phyloP scores from a whole-genome alignment of 2,329 filamentous ascomycete genomes.

The Aphanocladium album region DNA sequence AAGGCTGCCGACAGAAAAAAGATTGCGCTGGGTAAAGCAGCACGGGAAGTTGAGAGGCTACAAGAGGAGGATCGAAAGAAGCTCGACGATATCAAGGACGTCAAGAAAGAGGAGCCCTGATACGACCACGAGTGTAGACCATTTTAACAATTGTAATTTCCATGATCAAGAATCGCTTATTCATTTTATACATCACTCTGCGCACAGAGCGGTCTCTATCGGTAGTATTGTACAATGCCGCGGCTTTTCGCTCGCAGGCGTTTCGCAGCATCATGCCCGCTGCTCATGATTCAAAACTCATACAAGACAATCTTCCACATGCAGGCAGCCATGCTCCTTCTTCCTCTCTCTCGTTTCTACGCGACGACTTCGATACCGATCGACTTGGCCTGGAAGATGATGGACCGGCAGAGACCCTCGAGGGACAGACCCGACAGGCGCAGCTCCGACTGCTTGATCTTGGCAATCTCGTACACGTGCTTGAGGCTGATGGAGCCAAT shows the following conservation, averaged over 20 bases:
- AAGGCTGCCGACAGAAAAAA: constrained; percentile 63
- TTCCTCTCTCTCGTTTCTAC: constrained; percentile 33
- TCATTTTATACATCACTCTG: constrained; percentile 5
- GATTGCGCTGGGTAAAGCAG: constrained; percentile 32
- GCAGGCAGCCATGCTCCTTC: too few relatives aligned
- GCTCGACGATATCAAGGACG: constrained; percentile 19
- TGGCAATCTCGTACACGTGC: constrained; percentile 95
- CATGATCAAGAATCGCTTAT: constrained; percentile 5
- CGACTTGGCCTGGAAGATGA: constrained; percentile 71
- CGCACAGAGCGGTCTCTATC: constrained; percentile 6
- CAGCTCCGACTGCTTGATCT: constrained; percentile 82
- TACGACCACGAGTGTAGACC: not conserved
- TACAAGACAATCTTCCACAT: not conserved
- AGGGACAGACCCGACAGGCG: constrained; percentile 67
- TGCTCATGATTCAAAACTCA: not conserved
- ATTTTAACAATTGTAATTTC: not conserved
- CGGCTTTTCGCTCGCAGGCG: not conserved
- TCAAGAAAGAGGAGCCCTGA: constrained; percentile 17
- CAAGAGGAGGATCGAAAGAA: constrained; percentile 20
- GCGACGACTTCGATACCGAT: constrained; percentile 69
- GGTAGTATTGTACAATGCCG: constrained; percentile 3
- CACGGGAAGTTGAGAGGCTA: constrained; percentile 15
- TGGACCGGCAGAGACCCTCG: constrained; percentile 65
- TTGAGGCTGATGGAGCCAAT: constrained; percentile 88
- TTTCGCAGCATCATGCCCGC: not conserved